These are phyloP conservation scores for Peronospora farinosa DNA, from an alignment of 352 stramenopile genomes.

Conservation along the genomic window DNA sequence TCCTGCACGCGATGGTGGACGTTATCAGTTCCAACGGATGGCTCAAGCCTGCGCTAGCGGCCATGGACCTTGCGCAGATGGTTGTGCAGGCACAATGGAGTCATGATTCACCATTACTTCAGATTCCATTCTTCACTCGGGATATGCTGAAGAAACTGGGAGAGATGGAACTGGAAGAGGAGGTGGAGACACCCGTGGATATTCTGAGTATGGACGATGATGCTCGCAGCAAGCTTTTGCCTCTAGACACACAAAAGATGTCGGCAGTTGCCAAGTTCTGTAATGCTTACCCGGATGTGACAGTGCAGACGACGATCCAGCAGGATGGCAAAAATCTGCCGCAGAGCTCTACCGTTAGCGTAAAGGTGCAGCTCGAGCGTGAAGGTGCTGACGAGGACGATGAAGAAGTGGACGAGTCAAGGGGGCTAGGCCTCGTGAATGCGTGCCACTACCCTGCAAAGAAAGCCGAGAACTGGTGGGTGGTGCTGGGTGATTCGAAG, in stretches of 20 bases:
- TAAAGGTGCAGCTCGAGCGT: constrained; percentile 87
- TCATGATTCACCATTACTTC: constrained; percentile 93
- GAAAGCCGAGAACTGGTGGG: constrained; percentile 98
- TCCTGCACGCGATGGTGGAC: constrained; percentile 98
- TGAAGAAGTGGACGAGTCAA: constrained; percentile 53
- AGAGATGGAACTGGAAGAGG: constrained; percentile 55
- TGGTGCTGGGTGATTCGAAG: constrained; percentile 94
- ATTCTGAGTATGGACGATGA: constrained; percentile 93
- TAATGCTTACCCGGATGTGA: constrained; percentile 98
- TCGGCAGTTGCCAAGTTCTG: constrained; percentile 98
- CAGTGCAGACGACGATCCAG: constrained; percentile 90
- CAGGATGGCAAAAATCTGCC: constrained; percentile 88
- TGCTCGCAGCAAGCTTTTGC: constrained; percentile 85
- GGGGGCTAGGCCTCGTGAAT: constrained; percentile 62
- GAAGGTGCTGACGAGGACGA: constrained; percentile 92
- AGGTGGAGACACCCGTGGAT: constrained; percentile 76
- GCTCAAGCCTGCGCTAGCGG: constrained; percentile 96
- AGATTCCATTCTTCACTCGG: constrained; percentile 95
- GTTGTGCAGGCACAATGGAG: constrained; percentile 98
- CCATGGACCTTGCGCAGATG: constrained; percentile 99
- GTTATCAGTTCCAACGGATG: constrained; percentile 98
- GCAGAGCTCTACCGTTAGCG: constrained; percentile 84
- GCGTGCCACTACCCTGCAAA: constrained; percentile 68
- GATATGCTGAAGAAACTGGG: constrained; percentile 69
- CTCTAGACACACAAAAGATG: constrained; percentile 84